Base-by-base conservation (phyloP, 805 yeast species). In the Hanseniaspora thailandica region DNA sequence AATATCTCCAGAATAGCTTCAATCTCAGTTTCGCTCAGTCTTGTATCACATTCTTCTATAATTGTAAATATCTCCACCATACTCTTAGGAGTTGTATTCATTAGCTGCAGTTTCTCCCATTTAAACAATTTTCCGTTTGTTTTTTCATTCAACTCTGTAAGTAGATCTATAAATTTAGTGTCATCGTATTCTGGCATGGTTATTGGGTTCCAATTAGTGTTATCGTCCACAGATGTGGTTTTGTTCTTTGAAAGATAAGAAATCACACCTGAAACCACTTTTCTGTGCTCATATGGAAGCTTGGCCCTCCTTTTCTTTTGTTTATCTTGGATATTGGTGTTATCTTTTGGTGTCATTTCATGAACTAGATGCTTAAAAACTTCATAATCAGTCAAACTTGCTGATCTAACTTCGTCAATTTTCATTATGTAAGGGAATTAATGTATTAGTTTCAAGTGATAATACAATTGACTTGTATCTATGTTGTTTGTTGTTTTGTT, bases 41-140 rank as follows among this genome's bases (percentile, higher is more conserved):
- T 73, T 57, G 78, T 80, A 59, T 90, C 98, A 66, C 96, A 90
- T 63, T 93, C 97, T 63, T 90, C 98, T 1, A 90, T 80, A 28
- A 90, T 69, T 0, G 93, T 75, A 63, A 80, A 87, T 49, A 90
- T 71, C 35, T 78, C 82, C 12, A 89, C 96, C 72, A 86, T 69
- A 5, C 86, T 78, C 45, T 82, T 71, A 1, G 98, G 98, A 28
- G 86, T 73, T 7, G 81, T 72, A 64, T 90, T 89, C 54, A 89
- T 75, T 38, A 90, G 77, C 67, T 90, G 96, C 39, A 90, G 70
- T 58, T 81, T 79, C 62, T 90, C 98, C 25, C 85, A 81, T 65
- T 86, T 85, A 68, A 83, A 88, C 52, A 90, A 70, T 28, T 74
- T 75, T 22, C 54, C 54, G 35, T 43, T 50, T 23, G 54, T 50